Conservation (phyloP, 176 grass and related monocot genomes). For the Rhipidocladum racemiflorum region DNA sequence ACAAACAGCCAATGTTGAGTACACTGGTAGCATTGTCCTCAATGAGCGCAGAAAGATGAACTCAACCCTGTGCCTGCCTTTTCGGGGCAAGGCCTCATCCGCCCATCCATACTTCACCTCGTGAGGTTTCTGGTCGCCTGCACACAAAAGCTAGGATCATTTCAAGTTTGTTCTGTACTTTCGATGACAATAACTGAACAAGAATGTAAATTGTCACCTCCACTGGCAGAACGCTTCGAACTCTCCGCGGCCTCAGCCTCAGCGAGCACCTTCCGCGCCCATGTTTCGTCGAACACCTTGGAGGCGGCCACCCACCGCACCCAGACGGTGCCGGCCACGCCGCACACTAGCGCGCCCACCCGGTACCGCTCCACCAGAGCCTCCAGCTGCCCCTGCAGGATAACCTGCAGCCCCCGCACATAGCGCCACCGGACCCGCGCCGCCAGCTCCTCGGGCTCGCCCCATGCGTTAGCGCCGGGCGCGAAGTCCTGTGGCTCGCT, state of each 20-base stretch:
- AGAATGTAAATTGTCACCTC: constrained; percentile 15
- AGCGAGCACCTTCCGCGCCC: constrained; percentile 38
- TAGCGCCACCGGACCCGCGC: constrained; percentile 48
- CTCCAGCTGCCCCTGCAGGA: constrained; percentile 66
- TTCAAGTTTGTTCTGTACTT: neutral
- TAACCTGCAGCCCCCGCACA: constrained; percentile 69
- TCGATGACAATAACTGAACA: neutral
- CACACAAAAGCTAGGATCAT: constrained; percentile 4
- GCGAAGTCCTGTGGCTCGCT: constrained; percentile 51
- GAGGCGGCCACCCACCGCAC: constrained; percentile 50
- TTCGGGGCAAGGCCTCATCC: constrained; percentile 24
- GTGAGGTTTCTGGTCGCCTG: constrained; percentile 29
- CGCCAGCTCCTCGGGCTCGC: constrained; percentile 31
- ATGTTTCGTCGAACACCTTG: constrained; percentile 60
- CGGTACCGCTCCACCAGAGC: constrained; percentile 61
- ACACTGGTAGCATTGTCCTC: constrained; percentile 63
- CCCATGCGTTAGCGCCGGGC: neutral
- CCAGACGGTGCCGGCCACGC: constrained; percentile 51
- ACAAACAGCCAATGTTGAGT: constrained; percentile 74
- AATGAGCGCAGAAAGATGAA: constrained; percentile 54
- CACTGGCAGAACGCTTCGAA: neutral
- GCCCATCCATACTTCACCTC: constrained; percentile 15
- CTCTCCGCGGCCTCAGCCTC: neutral
- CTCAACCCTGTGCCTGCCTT: constrained; percentile 27
- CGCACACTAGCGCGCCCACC: constrained; percentile 59